Conservation (phyloP, 306 rosid genomes). For the Benincasa hispida region DNA sequence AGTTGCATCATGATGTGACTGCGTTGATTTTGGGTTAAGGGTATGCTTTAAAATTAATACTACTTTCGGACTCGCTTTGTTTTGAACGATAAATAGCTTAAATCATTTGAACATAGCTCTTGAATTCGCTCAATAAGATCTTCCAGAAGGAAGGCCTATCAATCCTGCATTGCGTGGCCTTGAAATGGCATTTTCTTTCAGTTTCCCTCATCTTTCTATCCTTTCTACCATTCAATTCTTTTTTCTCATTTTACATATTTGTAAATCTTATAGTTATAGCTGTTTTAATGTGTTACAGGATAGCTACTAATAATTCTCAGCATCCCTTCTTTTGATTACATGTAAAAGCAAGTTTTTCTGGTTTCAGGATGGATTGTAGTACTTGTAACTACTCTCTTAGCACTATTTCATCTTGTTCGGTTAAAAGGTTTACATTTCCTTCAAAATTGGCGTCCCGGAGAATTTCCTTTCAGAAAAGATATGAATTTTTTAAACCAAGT, state of each 20-base stretch:
- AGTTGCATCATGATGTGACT: neutral
- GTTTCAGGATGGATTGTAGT: conserved; percentile 7
- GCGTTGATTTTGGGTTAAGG: neutral
- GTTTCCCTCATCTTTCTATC: neutral
- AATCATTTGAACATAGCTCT: neutral
- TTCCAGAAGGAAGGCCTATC: neutral
- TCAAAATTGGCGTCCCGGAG: conserved; percentile 10
- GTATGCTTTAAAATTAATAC: neutral
- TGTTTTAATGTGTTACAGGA: neutral
- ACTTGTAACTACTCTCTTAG: neutral
- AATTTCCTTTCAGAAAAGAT: conserved; percentile 17
- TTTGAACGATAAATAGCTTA: neutral
- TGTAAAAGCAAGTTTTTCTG: neutral
- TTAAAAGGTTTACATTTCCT: conserved; percentile 16
- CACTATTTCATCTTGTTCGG: conserved; percentile 14
- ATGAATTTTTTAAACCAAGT: conserved; percentile 15
- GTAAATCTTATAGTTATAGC: neutral
- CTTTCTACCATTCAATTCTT: neutral
- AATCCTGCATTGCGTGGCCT: neutral
- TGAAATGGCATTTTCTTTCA: neutral
- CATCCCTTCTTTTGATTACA: neutral
- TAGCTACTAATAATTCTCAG: neutral
- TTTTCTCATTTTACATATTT: neutral
- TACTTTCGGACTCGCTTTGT: neutral
- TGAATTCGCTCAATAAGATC: neutral